Evolutionary conservation across 176 grass and related monocot genomes (phyloP).

Genomic region (Aechmea fasciata): DNA sequence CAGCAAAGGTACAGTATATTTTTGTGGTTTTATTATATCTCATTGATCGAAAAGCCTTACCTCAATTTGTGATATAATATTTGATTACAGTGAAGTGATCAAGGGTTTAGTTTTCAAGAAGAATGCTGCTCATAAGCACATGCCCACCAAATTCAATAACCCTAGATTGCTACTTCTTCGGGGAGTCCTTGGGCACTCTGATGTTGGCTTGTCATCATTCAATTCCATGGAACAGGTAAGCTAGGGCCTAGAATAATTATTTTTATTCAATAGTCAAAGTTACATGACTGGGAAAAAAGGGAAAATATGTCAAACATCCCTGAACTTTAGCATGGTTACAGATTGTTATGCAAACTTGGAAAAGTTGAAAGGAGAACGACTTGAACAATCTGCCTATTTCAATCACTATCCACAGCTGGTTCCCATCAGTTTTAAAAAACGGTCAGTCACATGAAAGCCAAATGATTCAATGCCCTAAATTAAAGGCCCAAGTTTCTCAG

Average conservation of each 20-base stretch:
- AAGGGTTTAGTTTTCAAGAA: constrained; percentile 95
- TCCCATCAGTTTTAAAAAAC: too few species aligned
- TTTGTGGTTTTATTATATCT: background rate
- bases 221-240: constrained; percentile 75
- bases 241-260: background rate
- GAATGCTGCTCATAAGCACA: constrained; percentile 94
- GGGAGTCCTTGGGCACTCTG: constrained; percentile 74
- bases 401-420: too few species aligned
- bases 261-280: background rate
- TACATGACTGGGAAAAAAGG: too few species aligned
- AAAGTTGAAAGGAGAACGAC: too few species aligned
- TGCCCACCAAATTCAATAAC: constrained; percentile 66
- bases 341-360: too few species aligned
- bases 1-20: constrained; percentile 54
- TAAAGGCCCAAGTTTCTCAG: too few species aligned
- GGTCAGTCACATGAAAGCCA: too few species aligned
- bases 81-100: constrained; percentile 73
- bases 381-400: too few species aligned
- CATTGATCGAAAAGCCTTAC: background rate
- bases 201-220: constrained; percentile 75
- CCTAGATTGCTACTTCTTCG: constrained; percentile 78
- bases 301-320: too few species aligned
- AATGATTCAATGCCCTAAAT: too few species aligned
- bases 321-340: too few species aligned
- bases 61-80: constrained; percentile 12